phyloP scores from a whole-genome alignment of 352 stramenopile species.

The Globisporangium recalcitrans region DNA sequence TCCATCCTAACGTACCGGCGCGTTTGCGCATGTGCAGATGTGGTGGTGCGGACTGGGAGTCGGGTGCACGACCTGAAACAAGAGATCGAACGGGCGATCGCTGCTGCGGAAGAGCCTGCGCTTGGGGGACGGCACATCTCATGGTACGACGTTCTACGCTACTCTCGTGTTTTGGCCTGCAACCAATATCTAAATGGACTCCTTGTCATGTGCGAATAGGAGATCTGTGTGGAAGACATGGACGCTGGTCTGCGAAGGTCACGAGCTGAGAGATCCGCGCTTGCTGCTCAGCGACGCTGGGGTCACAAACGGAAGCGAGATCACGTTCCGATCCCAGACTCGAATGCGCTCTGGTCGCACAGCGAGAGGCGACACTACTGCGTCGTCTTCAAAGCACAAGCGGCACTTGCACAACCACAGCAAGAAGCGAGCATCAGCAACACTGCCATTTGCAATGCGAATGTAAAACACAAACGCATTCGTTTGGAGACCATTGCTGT shows the following conservation, averaged over 20 bases:
- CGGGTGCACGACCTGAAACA: constrained; percentile 13
- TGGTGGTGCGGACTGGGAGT: constrained; percentile 10
- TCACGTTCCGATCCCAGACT: constrained; percentile 14
- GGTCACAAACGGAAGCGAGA: constrained; percentile 12
- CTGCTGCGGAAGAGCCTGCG: not conserved
- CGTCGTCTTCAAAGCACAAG: not conserved
- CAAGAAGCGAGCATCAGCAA: not conserved
- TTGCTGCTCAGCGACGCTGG: constrained; percentile 11
- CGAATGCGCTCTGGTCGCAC: constrained; percentile 3
- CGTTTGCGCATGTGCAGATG: constrained; percentile 1
- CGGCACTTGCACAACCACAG: not conserved
- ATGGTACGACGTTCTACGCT: constrained; percentile 5
- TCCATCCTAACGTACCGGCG: not conserved
- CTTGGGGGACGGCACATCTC: constrained; percentile 12
- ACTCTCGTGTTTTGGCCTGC: not conserved
- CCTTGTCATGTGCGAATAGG: not conserved
- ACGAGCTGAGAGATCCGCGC: constrained; percentile 13
- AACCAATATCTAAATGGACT: not conserved
- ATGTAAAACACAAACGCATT: not conserved
- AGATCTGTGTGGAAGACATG: constrained; percentile 21
- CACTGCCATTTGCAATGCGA: not conserved
- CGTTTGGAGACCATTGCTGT: not conserved
- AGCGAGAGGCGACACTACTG: too few relatives aligned
- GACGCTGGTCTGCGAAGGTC: constrained; percentile 11
- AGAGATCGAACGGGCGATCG: constrained; percentile 10